phyloP scores from a whole-genome alignment of 805 yeast genomes.

The Kuraishia ogatae region DNA sequence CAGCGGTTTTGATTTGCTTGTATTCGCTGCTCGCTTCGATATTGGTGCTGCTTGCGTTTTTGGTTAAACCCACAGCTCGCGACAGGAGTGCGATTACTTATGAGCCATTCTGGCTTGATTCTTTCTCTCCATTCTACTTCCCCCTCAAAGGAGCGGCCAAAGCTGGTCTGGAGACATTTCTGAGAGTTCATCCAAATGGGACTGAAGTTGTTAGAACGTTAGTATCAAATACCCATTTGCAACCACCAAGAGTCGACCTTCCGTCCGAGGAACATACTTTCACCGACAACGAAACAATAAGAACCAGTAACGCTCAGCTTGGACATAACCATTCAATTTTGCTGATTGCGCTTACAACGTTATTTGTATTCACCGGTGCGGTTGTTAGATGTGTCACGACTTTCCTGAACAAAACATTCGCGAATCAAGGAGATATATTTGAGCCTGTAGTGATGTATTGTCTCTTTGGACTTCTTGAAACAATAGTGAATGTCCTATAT shows the following conservation, averaged over 20 bases:
- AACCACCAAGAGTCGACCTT: neutral
- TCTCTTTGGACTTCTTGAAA: conserved; percentile 62
- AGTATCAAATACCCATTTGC: neutral
- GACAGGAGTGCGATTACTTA: conserved; percentile 44
- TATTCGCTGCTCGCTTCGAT: conserved; percentile 47
- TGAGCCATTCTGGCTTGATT: conserved; percentile 76
- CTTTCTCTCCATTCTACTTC: conserved; percentile 50
- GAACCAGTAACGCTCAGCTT: conserved; percentile 16
- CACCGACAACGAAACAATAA: neutral
- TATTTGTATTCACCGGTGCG: conserved; percentile 41
- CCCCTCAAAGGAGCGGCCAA: conserved; percentile 44
- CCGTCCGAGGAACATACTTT: too few species aligned
- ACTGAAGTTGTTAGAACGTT: neutral
- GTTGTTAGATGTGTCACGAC: conserved; percentile 40
- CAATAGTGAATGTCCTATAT: conserved; percentile 45
- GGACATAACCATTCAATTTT: conserved; percentile 43
- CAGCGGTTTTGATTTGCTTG: conserved; percentile 33
- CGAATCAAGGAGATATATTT: conserved; percentile 32
- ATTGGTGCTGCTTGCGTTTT: conserved; percentile 42
- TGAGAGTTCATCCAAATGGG: conserved; percentile 1
- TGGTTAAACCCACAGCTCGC: conserved; percentile 43
- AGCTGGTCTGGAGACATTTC: conserved; percentile 15
- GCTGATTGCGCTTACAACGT: conserved; percentile 35
- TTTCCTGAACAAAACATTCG: conserved; percentile 25
- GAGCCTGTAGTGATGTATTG: conserved; percentile 56